Percentiles rank a stretch among this genome's conserved stretches.
phyloP scores from a whole-genome alignment of 345 rosid genomes.

The Eutrema yunnanense region DNA sequence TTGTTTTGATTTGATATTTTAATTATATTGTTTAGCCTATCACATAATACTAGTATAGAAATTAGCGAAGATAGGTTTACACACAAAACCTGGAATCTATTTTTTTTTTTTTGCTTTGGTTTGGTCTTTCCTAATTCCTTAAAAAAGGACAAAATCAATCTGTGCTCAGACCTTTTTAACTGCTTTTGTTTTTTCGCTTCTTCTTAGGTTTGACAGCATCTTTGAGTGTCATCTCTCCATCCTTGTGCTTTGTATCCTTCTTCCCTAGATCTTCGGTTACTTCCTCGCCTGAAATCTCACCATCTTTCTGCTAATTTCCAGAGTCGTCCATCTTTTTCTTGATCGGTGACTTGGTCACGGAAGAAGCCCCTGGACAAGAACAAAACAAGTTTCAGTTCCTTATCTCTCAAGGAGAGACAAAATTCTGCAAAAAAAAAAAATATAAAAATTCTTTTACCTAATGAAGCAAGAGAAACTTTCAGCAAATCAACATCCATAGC shows the following conservation, averaged over 20 bases:
- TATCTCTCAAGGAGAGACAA: neutral
- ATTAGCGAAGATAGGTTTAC: too few relatives aligned
- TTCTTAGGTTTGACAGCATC: constrained; percentile 80
- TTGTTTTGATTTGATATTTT: too few relatives aligned
- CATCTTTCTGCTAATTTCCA: neutral
- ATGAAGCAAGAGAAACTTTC: constrained; percentile 28
- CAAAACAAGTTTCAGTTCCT: constrained; percentile 12
- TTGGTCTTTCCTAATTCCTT: neutral
- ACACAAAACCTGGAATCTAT: too few relatives aligned
- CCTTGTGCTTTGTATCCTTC: constrained; percentile 17
- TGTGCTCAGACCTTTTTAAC: neutral
- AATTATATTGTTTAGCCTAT: too few relatives aligned
- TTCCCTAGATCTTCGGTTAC: constrained; percentile 2
- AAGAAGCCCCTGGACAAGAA: neutral
- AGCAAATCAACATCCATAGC: constrained; percentile 30
- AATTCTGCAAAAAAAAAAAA: neutral
- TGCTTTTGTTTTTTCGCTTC: constrained; percentile 56
- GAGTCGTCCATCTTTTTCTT: constrained; percentile 16
- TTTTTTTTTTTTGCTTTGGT: too few relatives aligned
- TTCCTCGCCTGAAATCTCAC: neutral
- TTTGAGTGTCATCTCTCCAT: constrained; percentile 54
- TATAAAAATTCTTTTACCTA: neutral
- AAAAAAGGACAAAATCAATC: neutral
- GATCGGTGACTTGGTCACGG: neutral
- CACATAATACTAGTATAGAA: too few relatives aligned